Conservation (phyloP, 306 rosid genomes). For the Prunus fruticosa region DNA sequence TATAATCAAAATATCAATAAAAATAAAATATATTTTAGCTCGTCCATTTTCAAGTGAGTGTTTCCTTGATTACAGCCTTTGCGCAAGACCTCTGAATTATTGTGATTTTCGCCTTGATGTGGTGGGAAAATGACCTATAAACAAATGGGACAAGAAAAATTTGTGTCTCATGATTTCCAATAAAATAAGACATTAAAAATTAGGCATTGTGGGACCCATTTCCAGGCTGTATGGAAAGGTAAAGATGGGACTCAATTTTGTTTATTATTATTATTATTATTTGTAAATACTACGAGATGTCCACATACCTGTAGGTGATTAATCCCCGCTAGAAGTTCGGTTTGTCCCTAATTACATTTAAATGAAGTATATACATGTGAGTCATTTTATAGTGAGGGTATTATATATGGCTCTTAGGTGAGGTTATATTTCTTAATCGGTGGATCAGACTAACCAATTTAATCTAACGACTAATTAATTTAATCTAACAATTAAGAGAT, state of each 20-base stretch:
- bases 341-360: no score
- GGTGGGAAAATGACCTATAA: neutral
- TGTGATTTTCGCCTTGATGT: neutral
- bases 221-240: neutral
- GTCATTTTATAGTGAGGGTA: no score
- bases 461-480: no score
- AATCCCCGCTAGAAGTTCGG: accelerated
- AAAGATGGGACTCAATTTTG: neutral
- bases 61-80: neutral
- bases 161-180: neutral
- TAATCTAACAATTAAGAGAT: no score
- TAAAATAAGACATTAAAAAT: neutral
- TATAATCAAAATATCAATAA: no score
- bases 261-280: no score
- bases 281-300: no score
- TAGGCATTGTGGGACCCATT: neutral
- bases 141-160: neutral
- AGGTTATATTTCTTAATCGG: no score
- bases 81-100: neutral
- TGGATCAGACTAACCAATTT: no score
- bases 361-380: neutral
- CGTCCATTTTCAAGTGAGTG: no score
- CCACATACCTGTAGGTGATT: accelerated
- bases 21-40: no score
- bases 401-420: no score